Evolutionary conservation across 495 filamentous ascomycete genomes (phyloP).

Genomic region (Poronia punctata): DNA sequence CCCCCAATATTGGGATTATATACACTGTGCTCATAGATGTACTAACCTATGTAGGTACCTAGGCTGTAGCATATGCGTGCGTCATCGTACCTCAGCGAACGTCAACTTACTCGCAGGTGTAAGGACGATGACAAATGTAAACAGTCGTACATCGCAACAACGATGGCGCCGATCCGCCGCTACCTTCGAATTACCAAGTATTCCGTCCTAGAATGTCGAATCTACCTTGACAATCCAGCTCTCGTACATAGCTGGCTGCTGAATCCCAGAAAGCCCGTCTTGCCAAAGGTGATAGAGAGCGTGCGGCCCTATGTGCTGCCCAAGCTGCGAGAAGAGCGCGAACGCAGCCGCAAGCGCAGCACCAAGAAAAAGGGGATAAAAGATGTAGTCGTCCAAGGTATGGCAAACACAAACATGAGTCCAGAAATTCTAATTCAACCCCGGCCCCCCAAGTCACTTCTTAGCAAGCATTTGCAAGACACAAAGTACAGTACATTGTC

Average conservation of each 20-base stretch:
- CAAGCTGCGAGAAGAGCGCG: conserved; percentile 83
- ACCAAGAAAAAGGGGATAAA: conserved; percentile 70
- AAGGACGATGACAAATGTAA: not conserved
- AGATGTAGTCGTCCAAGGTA: conserved; percentile 81
- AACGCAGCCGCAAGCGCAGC: conserved; percentile 53
- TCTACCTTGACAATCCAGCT: conserved; percentile 87
- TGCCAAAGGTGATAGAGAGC: conserved; percentile 73
- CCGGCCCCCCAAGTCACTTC: conserved; percentile 1
- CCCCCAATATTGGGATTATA: no score
- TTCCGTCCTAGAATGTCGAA: conserved; percentile 88
- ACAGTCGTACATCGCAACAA: not conserved
- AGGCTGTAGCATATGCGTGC: no score
- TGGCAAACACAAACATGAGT: no score
- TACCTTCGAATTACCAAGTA: conserved; percentile 81
- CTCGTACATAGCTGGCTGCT: conserved; percentile 77
- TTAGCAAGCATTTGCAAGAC: conserved; percentile 2
- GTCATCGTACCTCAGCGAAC: no score
- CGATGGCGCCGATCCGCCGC: conserved; percentile 75
- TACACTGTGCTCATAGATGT: no score
- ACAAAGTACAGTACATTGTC: conserved; percentile 15
- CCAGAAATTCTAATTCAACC: no score
- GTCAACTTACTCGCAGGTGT: no score
- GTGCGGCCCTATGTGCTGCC: conserved; percentile 81
- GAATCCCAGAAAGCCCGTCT: conserved; percentile 58
- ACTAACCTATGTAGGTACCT: no score